Conservation (phyloP, 2,329 filamentous ascomycete genomes). For the Aspergillus oerlinghausenensis region DNA sequence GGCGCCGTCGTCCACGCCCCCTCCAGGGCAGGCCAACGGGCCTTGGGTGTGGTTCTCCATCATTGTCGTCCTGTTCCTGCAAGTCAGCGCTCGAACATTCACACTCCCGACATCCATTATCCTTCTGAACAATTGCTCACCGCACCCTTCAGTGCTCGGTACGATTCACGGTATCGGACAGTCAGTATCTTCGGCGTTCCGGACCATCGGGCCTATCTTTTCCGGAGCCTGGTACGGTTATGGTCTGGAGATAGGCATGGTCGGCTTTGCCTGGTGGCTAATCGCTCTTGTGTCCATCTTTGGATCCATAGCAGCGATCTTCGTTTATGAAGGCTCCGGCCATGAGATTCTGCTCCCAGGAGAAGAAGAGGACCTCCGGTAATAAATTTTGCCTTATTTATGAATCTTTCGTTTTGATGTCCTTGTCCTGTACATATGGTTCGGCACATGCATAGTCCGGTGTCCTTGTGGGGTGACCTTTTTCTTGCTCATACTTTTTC, state of each 20-base stretch:
- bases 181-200: conserved; percentile 51
- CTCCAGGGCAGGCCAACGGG: conserved; percentile 35
- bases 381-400: background rate
- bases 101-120: conserved; percentile 57
- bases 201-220: conserved; percentile 54
- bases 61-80: conserved; percentile 59
- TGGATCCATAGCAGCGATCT: conserved; percentile 56
- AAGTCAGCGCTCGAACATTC: conserved; percentile 70
- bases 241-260: conserved; percentile 51
- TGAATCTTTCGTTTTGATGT: background rate
- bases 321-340: conserved; percentile 61
- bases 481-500: background rate
- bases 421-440: background rate
- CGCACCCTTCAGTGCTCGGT: conserved; percentile 55
- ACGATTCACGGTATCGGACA: conserved; percentile 58
- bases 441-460: background rate
- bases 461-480: background rate
- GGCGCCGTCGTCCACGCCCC: conserved; percentile 53
- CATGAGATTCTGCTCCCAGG: conserved; percentile 50
- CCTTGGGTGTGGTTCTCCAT: conserved; percentile 62
- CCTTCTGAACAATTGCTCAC: conserved; percentile 56
- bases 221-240: conserved; percentile 53
- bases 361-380: conserved; percentile 28
- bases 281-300: conserved; percentile 51
- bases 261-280: conserved; percentile 56